Evolutionary conservation across 345 rosid species (phyloP), one percentile per base, ranked within the genome.

Genomic region (Eucalyptus regnans): DNA sequence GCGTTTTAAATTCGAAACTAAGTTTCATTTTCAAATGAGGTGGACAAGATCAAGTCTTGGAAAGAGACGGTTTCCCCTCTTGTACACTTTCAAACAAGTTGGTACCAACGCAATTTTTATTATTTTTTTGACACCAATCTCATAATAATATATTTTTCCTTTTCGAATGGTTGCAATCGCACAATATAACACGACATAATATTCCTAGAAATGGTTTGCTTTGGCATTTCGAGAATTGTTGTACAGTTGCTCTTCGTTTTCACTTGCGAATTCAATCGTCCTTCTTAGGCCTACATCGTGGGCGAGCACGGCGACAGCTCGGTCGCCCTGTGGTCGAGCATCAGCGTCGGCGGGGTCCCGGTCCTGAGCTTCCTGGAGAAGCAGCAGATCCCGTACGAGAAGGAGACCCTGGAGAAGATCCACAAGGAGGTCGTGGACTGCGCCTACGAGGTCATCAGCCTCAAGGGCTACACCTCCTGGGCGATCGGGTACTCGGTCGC

Each of bases 231-330:
- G 22, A 71, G 46, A 37, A 71, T 37, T 5, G 46, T 37, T 71
- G 5, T 18, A 33, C 62, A 37, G 0, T 68, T 8, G 46, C 2
- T 37, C 81, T 17, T 17, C 13, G 81, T 71, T 71, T 71, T 37
- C 83, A 37, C 25, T 10, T 37, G 8, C 27, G 83, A 37, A 20
- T 37, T 76, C 83, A 11, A 20, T 2, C 48, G 43, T 76, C 12
- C 5, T 20, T 41, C 8, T n/a, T 49, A 97, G 99, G 99, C 97
- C 23, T 96, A 86, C 90, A 96, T 97, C 1, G 94, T 97, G 22
- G 99, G 99, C 27, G 99, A 97, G 91, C 99, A 96, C 88, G 99
- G 99, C 25, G 99, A 97, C 91, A 97, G 97, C 90, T 97, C 99
- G 3, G 99, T 97, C 88, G 99, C 99, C 9, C 87, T 97, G 33